These are phyloP conservation scores for Chrysoporthe deuterocubensis DNA, from an alignment of 2,329 filamentous ascomycete genomes.

Conservation along the genomic window DNA sequence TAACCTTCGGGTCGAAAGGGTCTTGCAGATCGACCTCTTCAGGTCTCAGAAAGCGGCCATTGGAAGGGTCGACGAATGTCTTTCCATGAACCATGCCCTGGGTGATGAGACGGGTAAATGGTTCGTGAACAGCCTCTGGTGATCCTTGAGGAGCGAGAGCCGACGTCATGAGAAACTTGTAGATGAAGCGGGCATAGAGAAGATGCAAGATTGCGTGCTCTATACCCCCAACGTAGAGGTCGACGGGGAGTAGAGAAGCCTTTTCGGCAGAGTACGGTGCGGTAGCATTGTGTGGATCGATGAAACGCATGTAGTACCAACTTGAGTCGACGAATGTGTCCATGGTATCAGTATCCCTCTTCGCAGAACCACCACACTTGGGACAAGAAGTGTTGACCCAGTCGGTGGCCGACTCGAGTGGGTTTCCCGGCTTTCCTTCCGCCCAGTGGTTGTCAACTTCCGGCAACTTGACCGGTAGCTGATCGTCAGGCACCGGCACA, in stretches of 20 bases:
- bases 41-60: conserved; percentile 76
- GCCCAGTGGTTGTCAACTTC: conserved; percentile 70
- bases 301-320: conserved; percentile 87
- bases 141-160: conserved; percentile 48
- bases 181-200: conserved; percentile 87
- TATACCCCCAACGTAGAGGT: conserved; percentile 86
- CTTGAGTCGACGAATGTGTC: conserved; percentile 95
- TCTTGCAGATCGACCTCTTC: conserved; percentile 71
- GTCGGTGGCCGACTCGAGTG: conserved; percentile 70
- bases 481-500: conserved; percentile 75
- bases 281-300: conserved; percentile 68
- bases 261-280: conserved; percentile 65
- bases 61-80: conserved; percentile 76
- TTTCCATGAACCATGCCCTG: conserved; percentile 94
- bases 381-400: conserved; percentile 81
- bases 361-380: conserved; percentile 70
- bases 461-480: conserved; percentile 79
- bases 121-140: conserved; percentile 59
- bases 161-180: conserved; percentile 76
- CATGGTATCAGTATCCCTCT: conserved; percentile 91
- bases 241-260: conserved; percentile 70
- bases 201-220: conserved; percentile 91
- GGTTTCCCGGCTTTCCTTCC: conserved; percentile 73
- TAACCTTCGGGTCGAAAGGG: conserved; percentile 62
- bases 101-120: conserved; percentile 80